A percentile compares a stretch with the other conserved stretches of the same genome.
phyloP scores from a whole-genome alignment of 306 rosid species.

The Vigna reflexopilosa region DNA sequence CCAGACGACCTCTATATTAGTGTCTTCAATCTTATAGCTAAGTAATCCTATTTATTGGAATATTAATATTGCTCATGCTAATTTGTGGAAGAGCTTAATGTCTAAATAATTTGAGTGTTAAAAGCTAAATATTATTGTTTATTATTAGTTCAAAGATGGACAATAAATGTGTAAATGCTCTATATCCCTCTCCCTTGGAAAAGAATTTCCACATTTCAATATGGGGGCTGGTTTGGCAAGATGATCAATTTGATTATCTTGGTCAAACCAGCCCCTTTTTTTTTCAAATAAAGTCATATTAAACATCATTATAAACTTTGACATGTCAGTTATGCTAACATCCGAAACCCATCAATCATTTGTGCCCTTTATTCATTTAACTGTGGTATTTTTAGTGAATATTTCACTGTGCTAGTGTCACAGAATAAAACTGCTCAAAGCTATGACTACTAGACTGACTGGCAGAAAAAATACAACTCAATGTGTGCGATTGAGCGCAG shows the following conservation, averaged over 20 bases:
- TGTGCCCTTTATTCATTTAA: constrained; percentile 38
- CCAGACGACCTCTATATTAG: background rate
- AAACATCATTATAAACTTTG: too few species aligned
- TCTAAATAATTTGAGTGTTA: background rate
- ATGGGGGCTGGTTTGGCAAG: constrained; percentile 62
- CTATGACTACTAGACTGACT: constrained; percentile 14
- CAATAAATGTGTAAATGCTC: constrained; percentile 20
- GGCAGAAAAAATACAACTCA: background rate
- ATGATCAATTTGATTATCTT: constrained; percentile 45
- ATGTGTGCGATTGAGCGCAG: background rate
- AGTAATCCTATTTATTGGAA: background rate
- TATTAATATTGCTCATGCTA: background rate
- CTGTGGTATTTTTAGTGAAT: background rate
- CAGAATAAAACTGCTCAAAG: constrained; percentile 13
- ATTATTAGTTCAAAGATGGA: constrained; percentile 4
- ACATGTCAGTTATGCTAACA: too few species aligned
- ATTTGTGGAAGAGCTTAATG: constrained; percentile 8
- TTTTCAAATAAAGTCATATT: too few species aligned
- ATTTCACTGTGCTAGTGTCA: constrained; percentile 12
- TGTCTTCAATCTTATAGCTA: background rate
- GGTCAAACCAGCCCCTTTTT: constrained; percentile 51
- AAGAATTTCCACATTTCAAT: constrained; percentile 21
- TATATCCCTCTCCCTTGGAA: constrained; percentile 17
- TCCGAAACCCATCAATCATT: too few species aligned
- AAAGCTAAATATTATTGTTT: constrained; percentile 19